phyloP scores from a whole-genome alignment of 257 asterid genomes.

The Ehretia macrophylla region DNA sequence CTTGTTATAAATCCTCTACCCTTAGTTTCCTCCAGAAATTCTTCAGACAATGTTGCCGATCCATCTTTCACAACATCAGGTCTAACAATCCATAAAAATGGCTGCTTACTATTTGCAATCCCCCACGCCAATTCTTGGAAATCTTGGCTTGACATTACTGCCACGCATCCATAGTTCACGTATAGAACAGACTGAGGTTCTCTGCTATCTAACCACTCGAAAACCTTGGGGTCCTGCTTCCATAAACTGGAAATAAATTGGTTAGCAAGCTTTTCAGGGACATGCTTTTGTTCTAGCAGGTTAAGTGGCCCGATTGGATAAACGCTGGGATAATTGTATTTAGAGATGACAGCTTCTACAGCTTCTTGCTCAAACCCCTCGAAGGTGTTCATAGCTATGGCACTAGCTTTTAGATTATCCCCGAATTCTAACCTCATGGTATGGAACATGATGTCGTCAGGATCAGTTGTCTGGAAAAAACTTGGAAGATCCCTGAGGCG shows the following conservation, averaged over 20 bases:
- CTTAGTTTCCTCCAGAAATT: slow-evolving; percentile 36
- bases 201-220: slow-evolving; percentile 41
- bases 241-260: slow-evolving; percentile 22
- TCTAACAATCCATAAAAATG: slow-evolving; percentile 51
- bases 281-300: slow-evolving; percentile 4
- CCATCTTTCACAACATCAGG: slow-evolving; percentile 42
- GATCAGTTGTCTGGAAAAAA: slow-evolving; percentile 12
- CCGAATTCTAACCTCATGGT: slow-evolving; percentile 3
- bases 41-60: slow-evolving; percentile 17
- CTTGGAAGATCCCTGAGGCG: slow-evolving; percentile 23
- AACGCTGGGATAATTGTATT: slow-evolving; percentile 11
- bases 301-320: slow-evolving; percentile 23
- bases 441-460: slow-evolving; percentile 14
- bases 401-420: slow-evolving; percentile 16
- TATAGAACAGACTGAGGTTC: slow-evolving; percentile 38
- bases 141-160: slow-evolving; percentile 38
- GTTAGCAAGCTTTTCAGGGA: background rate
- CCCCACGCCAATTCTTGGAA: slow-evolving; percentile 60
- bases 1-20: slow-evolving; percentile 27
- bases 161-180: slow-evolving; percentile 53
- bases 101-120: slow-evolving; percentile 37
- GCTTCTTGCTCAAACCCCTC: slow-evolving; percentile 20
- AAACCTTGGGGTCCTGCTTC: slow-evolving; percentile 34
- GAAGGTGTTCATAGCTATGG: slow-evolving; percentile 28
- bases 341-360: slow-evolving; percentile 6